Percentiles rank a stretch among this genome's conserved stretches.
These are phyloP conservation scores for Voacanga thouarsii DNA, from an alignment of 257 asterid genomes.

Conservation along the genomic window DNA sequence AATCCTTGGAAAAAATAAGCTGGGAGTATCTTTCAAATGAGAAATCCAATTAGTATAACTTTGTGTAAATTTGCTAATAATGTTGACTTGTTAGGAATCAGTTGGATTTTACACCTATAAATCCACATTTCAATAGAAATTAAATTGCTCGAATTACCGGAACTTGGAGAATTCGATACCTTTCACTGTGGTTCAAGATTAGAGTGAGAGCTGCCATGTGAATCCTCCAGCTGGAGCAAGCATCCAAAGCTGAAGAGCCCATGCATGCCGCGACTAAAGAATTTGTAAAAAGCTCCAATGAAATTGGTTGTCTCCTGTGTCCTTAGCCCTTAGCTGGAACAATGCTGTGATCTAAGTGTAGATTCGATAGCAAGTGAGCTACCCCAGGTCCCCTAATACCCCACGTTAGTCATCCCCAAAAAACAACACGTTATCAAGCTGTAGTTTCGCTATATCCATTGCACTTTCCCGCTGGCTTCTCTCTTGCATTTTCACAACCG, in stretches of 20 bases:
- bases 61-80: no score
- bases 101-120: not conserved
- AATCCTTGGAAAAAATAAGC: no score
- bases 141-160: not conserved
- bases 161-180: not conserved
- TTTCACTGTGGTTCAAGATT: not conserved
- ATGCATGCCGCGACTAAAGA: not conserved
- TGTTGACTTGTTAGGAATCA: no score
- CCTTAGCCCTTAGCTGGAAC: no score
- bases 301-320: not conserved
- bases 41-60: no score
- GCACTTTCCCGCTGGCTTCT: slow-evolving; percentile 5
- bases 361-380: no score
- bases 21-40: not conserved
- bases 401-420: not conserved
- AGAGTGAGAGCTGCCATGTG: not conserved
- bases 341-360: no score
- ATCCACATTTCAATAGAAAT: not conserved
- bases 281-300: not conserved
- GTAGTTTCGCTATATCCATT: not conserved
- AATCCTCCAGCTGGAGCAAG: not conserved
- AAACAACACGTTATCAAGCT: not conserved
- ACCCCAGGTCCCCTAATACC: not conserved
- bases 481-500: not conserved
- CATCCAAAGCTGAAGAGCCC: not conserved